Conservation (phyloP, 495 filamentous ascomycete genomes). For the Tuber aestivum region DNA sequence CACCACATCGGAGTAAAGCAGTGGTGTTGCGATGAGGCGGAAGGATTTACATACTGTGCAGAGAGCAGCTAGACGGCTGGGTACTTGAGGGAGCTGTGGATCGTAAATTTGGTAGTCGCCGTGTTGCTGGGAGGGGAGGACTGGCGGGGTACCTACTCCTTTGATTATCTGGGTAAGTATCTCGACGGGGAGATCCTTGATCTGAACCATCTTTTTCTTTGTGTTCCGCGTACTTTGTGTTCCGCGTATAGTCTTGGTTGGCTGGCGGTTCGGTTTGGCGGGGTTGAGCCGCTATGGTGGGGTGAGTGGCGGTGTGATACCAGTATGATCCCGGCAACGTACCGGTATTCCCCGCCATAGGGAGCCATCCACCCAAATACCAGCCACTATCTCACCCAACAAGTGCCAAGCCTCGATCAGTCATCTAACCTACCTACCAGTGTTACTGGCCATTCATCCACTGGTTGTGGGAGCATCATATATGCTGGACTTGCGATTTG, state of each 20-base stretch:
- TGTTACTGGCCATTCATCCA: too few relatives aligned
- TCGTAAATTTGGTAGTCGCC: conserved; percentile 8
- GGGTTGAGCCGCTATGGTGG: background rate
- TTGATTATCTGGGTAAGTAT: conserved; percentile 19
- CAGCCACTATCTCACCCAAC: too few relatives aligned
- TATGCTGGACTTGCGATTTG: too few relatives aligned
- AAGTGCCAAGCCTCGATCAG: too few relatives aligned
- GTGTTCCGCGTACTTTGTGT: too few relatives aligned
- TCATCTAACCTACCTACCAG: too few relatives aligned
- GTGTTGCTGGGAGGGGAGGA: background rate
- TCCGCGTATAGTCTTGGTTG: background rate
- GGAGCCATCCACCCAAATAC: too few relatives aligned
- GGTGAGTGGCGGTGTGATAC: background rate
- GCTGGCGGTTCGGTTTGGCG: background rate
- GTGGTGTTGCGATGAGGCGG: conserved; percentile 4
- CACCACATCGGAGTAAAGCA: conserved; percentile 17
- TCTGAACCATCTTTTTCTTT: background rate
- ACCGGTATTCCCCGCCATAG: too few relatives aligned
- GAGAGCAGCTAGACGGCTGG: conserved; percentile 14
- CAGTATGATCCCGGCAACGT: background rate
- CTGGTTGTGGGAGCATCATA: too few relatives aligned
- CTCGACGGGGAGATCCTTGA: conserved; percentile 13
- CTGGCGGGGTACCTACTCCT: conserved; percentile 7
- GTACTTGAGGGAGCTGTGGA: conserved; percentile 19
- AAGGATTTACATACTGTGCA: conserved; percentile 16